Percentiles rank a stretch among this genome's conserved stretches.
phyloP scores from a whole-genome alignment of 306 rosid species.

The Urtica urens region DNA sequence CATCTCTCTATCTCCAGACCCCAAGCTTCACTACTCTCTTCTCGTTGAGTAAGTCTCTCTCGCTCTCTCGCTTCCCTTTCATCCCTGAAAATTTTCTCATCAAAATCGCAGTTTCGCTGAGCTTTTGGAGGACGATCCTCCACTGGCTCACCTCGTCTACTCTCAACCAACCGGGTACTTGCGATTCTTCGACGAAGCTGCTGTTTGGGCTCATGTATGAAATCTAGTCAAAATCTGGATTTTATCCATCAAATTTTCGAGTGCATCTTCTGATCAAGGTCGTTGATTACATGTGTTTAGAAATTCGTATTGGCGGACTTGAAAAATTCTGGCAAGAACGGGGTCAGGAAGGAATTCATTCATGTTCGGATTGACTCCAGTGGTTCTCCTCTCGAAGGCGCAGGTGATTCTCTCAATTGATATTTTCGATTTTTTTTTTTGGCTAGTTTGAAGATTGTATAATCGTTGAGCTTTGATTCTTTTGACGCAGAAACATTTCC shows the following conservation, averaged over 20 bases:
- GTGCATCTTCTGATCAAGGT: background rate
- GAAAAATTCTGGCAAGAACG: constrained; percentile 18
- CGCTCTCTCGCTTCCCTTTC: background rate
- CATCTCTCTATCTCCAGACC: constrained; percentile 45
- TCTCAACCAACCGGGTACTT: constrained; percentile 46
- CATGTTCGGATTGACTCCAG: constrained; percentile 59
- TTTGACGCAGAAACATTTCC: constrained; percentile 61
- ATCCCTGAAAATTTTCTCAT: background rate
- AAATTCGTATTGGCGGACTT: constrained; percentile 41
- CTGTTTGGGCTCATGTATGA: constrained; percentile 63
- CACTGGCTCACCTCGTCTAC: constrained; percentile 46
- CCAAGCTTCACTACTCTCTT: constrained; percentile 67
- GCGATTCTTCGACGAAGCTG: constrained; percentile 68
- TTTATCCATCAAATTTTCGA: background rate
- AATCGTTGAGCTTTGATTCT: background rate
- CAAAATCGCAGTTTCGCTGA: constrained; percentile 43
- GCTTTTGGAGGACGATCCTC: constrained; percentile 55
- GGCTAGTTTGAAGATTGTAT: background rate
- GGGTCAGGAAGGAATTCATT: constrained; percentile 42
- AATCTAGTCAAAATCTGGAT: background rate
- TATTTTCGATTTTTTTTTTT: background rate
- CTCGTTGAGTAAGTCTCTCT: constrained; percentile 33
- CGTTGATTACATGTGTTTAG: constrained; percentile 24
- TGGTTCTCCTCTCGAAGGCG: constrained; percentile 75
- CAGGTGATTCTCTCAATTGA: constrained; percentile 30